Base-by-base conservation (phyloP, 257 asterid species). In the Agastache rugosa region DNA sequence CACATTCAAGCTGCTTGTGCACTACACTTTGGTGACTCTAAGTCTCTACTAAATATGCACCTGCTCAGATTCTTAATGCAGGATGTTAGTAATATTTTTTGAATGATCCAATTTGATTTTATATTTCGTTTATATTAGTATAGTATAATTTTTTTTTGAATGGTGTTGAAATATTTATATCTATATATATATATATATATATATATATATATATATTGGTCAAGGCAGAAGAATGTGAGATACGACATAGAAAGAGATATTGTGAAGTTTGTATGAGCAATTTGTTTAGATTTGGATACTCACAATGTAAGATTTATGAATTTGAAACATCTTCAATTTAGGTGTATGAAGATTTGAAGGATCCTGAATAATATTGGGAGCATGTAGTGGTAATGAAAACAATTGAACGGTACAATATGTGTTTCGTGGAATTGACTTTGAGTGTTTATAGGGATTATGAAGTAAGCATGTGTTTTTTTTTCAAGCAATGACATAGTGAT, bases 51-150 rank as follows among this genome's bases (percentile, higher is more conserved):
- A n/a, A n/a, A n/a, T n/a, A 47, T 74, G 16, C 70, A 58, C 68
- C 55, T 75, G 60, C 53, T 53, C 72, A 15, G 22, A 68, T 81
- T 78, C 58, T 78, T n/a, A 15, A 48, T 16, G 19, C 54, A 16
- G 19, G 1, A 15, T 48, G 0, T 4, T 47, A 50, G 0, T 42
- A 5, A 0, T 42, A 8, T 42, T 10, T 15, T 47, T 47, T 47
- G 1, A 16, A 15, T 47, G 1, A 15, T 47, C 2, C 3, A 15
- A 4, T 15, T 5, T 0, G 6, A 4, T 14, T 2, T 47, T 4
- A 47, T 14, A 47, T 15, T 3, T 47, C 6, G 17, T 14, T 3
- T 2, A 1, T n/a, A 3, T 15, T 1, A 15, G n/a, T n/a, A n/a
- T n/a, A n/a, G n/a, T n/a, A n/a, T n/a, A n/a, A n/a, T n/a, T n/a